Evolutionary conservation across 441 rosid species (phyloP), one percentile per base, ranked within the genome.

Genomic region (Manihot esculenta): DNA sequence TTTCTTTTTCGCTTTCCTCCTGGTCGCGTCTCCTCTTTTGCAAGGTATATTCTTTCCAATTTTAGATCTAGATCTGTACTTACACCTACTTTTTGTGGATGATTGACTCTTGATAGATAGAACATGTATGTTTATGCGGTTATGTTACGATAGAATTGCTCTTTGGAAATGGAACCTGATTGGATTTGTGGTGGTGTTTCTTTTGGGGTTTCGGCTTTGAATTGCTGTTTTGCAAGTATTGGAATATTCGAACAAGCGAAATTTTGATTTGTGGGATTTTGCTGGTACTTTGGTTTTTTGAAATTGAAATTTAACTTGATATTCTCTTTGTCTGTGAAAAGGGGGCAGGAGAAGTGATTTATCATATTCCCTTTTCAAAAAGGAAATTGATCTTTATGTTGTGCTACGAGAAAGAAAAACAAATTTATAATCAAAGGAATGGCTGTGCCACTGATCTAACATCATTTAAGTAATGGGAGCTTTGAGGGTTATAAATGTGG

Each of bases 1-100:
- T 90, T 82, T 92, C 80, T 75, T 94, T 83, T 82, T 90, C 68
- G 89, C 89, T 63, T 76, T 92, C 71, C 86, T 94, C 78, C 85
- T 92, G 81, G 84, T 94, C 27, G 94, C 86, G 9, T 88, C 89
- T 68, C 93, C 97, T 72, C 75, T 92, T 63, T 83, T 90, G 58
- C 94, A 87, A 80, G 99, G 96, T 94, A 24, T 5, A 1, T 45
- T 11, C 24, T 18, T 33, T 13, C 23, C 23, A 56, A 62, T 27
- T 63, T 68, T 76, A 76, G 93, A 91, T 88, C 93, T 76, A 75
- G 87, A 88, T 84, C 82, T 71, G 50, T 73, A 11, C 42, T 38
- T 38, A 5, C 42, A 38, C 42, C 42, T 38, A 38, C 42, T 9
- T 38, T 38, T 38, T 1, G 4, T 30, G 33, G 1, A 38, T 38